These are phyloP conservation scores for Alternaria rosae DNA, from an alignment of 2,329 filamentous ascomycete genomes.

Conservation along the genomic window DNA sequence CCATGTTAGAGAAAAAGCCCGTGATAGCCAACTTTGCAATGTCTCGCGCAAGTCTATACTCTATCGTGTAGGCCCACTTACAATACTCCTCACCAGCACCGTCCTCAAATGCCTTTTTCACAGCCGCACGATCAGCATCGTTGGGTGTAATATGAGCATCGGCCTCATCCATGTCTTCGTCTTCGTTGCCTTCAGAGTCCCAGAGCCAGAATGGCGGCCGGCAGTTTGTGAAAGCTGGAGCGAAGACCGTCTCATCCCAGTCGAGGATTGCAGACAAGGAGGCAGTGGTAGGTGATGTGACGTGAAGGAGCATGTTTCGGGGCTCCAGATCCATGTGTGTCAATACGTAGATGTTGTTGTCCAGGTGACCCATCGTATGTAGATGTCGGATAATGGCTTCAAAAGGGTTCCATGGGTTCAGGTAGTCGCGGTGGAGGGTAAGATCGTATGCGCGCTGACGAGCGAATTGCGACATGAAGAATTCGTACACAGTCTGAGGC, in stretches of 20 bases:
- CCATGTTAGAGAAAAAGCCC: background rate
- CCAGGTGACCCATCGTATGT: fast-evolving
- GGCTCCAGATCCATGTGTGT: background rate
- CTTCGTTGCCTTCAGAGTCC: background rate
- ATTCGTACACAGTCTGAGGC: background rate
- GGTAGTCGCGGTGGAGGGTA: background rate
- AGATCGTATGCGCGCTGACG: background rate
- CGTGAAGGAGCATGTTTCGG: background rate
- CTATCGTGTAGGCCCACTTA: background rate
- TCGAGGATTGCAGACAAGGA: fast-evolving
- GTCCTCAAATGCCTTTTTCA: background rate
- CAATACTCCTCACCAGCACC: background rate
- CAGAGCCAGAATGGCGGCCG: background rate
- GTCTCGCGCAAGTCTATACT: background rate
- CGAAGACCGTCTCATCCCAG: background rate
- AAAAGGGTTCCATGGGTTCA: background rate
- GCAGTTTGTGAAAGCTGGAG: background rate
- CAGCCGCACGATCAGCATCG: background rate
- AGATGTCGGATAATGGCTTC: background rate
- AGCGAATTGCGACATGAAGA: background rate
- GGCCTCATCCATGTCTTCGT: background rate
- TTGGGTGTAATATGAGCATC: background rate
- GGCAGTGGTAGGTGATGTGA: background rate
- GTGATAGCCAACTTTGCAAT: background rate
- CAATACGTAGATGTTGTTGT: background rate